Evolutionary conservation across 257 asterid species (phyloP).

Genomic region (Marsdenia floribunda): DNA sequence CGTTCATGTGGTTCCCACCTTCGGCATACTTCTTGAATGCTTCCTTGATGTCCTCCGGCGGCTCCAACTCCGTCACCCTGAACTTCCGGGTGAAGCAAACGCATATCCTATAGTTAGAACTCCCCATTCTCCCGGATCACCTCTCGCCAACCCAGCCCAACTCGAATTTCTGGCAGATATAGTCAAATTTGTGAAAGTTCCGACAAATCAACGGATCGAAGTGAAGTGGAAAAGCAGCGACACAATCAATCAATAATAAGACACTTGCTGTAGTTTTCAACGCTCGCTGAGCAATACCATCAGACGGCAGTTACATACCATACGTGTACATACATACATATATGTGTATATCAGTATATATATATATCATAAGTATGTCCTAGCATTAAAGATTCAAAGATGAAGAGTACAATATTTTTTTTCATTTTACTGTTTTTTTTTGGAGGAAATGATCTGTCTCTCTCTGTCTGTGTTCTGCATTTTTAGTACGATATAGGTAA

Average conservation of each 20-base stretch:
- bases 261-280: not conserved
- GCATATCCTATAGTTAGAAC: slow-evolving; percentile 24
- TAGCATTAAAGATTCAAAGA: not conserved
- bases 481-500: not conserved
- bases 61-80: slow-evolving; percentile 22
- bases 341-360: too few species aligned
- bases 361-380: too few species aligned
- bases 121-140: slow-evolving; percentile 19
- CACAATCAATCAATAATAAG: not conserved
- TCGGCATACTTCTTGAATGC: slow-evolving; percentile 42
- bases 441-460: not conserved
- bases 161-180: not conserved
- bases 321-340: not conserved
- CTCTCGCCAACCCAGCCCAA: not conserved
- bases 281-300: not conserved
- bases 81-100: slow-evolving; percentile 31
- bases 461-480: too few species aligned
- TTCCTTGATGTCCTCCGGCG: slow-evolving; percentile 31
- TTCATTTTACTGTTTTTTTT: not conserved
- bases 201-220: not conserved
- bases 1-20: slow-evolving; percentile 49
- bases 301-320: not conserved
- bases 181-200: not conserved
- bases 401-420: not conserved
- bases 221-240: not conserved